phyloP scores from a whole-genome alignment of 2,329 filamentous ascomycete species.

The Dendrostoma leiphaemia region DNA sequence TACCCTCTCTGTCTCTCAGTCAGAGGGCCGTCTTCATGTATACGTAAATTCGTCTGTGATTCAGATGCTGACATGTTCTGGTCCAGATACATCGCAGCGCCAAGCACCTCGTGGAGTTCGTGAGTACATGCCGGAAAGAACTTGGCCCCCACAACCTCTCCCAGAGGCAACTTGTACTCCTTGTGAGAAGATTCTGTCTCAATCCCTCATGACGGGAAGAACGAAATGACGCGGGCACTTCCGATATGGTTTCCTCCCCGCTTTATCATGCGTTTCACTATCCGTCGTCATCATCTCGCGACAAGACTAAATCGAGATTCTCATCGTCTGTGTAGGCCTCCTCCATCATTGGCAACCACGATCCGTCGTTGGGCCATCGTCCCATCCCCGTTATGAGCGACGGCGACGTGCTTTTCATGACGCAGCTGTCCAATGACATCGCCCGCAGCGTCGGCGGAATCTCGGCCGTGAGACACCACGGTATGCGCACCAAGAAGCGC shows the following conservation, averaged over 20 bases:
- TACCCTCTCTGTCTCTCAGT: too few species aligned
- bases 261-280: too few species aligned
- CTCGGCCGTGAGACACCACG: conserved; percentile 16
- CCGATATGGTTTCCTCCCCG: not conserved
- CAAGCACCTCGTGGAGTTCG: conserved; percentile 18
- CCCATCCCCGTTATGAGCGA: conserved; percentile 20
- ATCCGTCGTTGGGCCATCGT: conserved; percentile 5
- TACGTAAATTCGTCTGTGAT: too few species aligned
- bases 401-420: conserved; percentile 21
- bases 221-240: not conserved
- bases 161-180: not conserved
- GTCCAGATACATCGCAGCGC: conserved; percentile 20
- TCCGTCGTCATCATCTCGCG: too few species aligned
- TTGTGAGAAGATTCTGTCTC: conserved; percentile 3
- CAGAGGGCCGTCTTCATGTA: too few species aligned
- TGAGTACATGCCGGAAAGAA: conserved; percentile 4
- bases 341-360: conserved; percentile 14
- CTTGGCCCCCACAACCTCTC: not conserved
- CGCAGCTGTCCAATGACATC: conserved; percentile 20
- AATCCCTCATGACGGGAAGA: not conserved
- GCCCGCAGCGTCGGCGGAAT: conserved; percentile 18
- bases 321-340: not conserved
- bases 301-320: not conserved
- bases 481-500: conserved; percentile 11
- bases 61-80: not conserved